phyloP scores from a whole-genome alignment of 331 rosid genomes.

The Malus hybrid region DNA sequence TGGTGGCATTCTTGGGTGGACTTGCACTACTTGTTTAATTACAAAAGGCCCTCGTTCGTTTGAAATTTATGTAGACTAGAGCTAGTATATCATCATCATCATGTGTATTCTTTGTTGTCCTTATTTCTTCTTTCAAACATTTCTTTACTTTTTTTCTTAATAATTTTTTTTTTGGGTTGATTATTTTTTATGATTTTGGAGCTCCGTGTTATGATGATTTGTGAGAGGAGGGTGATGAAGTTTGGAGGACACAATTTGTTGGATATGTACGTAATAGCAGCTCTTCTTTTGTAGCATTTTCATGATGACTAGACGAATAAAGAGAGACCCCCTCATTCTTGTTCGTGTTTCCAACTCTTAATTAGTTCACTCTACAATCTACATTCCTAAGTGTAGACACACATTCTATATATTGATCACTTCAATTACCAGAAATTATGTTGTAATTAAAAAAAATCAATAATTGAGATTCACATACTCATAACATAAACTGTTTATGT shows the following conservation, averaged over 20 bases:
- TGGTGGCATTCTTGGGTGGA: conserved; percentile 36
- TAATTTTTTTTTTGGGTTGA: not conserved
- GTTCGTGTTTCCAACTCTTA: not conserved
- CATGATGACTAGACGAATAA: conserved; percentile 16
- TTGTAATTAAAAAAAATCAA: too few relatives aligned
- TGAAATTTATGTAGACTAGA: conserved; percentile 12
- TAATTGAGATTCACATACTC: too few relatives aligned
- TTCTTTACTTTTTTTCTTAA: not conserved
- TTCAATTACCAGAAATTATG: too few relatives aligned
- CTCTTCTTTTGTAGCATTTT: too few relatives aligned
- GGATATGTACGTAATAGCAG: too few relatives aligned
- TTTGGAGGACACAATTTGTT: not conserved
- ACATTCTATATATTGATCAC: not conserved
- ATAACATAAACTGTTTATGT: too few relatives aligned
- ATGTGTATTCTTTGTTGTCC: conserved; percentile 15
- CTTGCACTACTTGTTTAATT: conserved; percentile 27
- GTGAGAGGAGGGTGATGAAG: conserved; percentile 1
- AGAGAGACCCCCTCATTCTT: conserved; percentile 15
- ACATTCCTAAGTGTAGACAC: not conserved
- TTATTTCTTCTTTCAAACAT: not conserved
- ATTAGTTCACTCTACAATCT: not conserved
- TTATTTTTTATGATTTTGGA: conserved; percentile 18
- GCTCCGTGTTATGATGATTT: conserved; percentile 21
- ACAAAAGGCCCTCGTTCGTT: not conserved
- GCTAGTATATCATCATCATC: too few relatives aligned